A percentile compares a stretch with the other conserved stretches of the same genome.
Conservation (phyloP, 495 filamentous ascomycete species). For the Margaritispora aquatica region DNA sequence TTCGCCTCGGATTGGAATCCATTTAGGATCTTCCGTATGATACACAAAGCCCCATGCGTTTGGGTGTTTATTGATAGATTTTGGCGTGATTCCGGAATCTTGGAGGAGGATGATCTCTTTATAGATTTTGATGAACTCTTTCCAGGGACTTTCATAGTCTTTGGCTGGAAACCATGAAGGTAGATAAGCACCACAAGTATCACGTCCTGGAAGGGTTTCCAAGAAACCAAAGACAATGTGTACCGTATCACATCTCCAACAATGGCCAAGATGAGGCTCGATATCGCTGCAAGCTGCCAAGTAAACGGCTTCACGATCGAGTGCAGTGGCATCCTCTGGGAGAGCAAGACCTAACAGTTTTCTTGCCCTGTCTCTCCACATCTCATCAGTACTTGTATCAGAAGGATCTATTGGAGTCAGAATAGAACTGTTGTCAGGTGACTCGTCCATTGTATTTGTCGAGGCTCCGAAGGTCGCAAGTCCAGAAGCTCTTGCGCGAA, state of each 20-base stretch:
- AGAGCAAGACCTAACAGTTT: background rate
- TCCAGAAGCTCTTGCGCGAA: background rate
- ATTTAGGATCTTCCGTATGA: slow-evolving; percentile 28
- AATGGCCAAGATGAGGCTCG: background rate
- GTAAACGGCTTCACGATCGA: background rate
- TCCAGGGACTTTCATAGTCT: slow-evolving; percentile 4
- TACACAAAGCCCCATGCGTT: slow-evolving; percentile 24
- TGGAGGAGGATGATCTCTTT: background rate
- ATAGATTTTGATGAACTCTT: background rate
- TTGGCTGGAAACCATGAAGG: slow-evolving; percentile 8
- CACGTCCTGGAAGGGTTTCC: slow-evolving; percentile 18
- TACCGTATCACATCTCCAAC: background rate
- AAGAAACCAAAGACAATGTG: slow-evolving; percentile 19
- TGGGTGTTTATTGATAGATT: background rate
- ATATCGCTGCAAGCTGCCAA: slow-evolving; percentile 5
- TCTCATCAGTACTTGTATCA: background rate
- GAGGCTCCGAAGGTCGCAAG: background rate
- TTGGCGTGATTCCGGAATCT: background rate
- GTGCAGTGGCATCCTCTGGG: background rate
- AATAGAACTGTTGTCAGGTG: background rate
- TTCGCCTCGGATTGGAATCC: slow-evolving; percentile 19
- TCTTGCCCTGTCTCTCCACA: background rate
- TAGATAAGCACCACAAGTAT: slow-evolving; percentile 16
- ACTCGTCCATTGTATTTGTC: background rate
- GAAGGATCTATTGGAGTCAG: background rate